phyloP scores from a whole-genome alignment of 2,329 filamentous ascomycete genomes.

The Alternaria atra region DNA sequence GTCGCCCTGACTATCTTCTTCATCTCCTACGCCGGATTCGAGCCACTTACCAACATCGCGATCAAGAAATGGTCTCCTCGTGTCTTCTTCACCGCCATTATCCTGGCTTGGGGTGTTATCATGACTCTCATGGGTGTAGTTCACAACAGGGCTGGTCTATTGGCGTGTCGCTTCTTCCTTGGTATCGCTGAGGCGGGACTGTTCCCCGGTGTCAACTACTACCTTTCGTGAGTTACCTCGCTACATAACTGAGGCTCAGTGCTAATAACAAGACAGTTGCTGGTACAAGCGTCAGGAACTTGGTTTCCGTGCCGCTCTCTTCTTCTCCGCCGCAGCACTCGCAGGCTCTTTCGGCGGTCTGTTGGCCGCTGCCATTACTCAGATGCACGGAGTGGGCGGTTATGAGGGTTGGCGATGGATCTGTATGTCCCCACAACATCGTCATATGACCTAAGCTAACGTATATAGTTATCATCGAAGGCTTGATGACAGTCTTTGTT shows the following conservation, averaged over 20 bases:
- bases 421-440: conserved; percentile 26
- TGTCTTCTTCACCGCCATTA: conserved; percentile 57
- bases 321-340: conserved; percentile 66
- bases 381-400: conserved; percentile 66
- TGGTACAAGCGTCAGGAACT: conserved; percentile 65
- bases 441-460: conserved; percentile 19
- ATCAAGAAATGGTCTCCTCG: conserved; percentile 67
- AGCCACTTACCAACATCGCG: conserved; percentile 67
- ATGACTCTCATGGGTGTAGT: conserved; percentile 62
- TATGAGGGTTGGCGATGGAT: conserved; percentile 54
- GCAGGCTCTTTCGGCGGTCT: conserved; percentile 69
- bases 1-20: conserved; percentile 74
- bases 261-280: too few relatives aligned
- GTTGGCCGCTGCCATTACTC: conserved; percentile 66
- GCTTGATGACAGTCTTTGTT: conserved; percentile 49
- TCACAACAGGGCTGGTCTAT: conserved; percentile 48
- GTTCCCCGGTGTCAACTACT: conserved; percentile 59
- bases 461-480: conserved; percentile 46
- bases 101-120: conserved; percentile 58
- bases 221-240: too few relatives aligned
- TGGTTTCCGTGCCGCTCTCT: conserved; percentile 64
- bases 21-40: conserved; percentile 59
- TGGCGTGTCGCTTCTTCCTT: conserved; percentile 50
- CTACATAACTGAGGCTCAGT: too few relatives aligned
- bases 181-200: conserved; percentile 51